These are phyloP conservation scores for Myxozyma geophila DNA, from an alignment of 805 yeast species.

Conservation along the genomic window DNA sequence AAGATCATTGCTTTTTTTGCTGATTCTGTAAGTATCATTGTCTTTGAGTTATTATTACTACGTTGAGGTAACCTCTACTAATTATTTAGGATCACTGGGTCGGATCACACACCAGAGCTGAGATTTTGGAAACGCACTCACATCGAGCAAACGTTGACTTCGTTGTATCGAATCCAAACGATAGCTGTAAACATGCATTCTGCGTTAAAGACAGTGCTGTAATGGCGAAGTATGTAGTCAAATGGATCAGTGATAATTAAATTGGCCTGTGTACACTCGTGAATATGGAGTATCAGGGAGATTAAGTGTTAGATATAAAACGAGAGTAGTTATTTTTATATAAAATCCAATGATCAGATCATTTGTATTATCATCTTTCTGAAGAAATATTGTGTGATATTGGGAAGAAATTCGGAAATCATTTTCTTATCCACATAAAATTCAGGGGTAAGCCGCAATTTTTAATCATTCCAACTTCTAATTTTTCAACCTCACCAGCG, in stretches of 20 bases:
- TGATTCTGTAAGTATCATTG: slow-evolving; percentile 11
- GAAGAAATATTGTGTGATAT: too few species aligned
- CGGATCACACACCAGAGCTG: slow-evolving; percentile 54
- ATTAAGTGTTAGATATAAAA: background rate
- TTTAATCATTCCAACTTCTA: too few species aligned
- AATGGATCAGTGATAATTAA: slow-evolving; percentile 18
- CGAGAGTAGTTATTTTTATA: too few species aligned
- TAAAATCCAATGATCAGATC: too few species aligned
- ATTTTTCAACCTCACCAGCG: too few species aligned
- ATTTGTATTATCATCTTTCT: too few species aligned
- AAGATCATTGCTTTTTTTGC: slow-evolving; percentile 28
- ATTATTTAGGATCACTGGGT: slow-evolving; percentile 74
- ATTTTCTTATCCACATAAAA: too few species aligned
- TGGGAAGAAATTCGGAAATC: too few species aligned
- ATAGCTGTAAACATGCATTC: slow-evolving; percentile 60
- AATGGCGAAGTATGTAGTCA: slow-evolving; percentile 48
- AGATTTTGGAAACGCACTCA: slow-evolving; percentile 49
- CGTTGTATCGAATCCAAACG: slow-evolving; percentile 46
- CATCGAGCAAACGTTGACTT: slow-evolving; percentile 43
- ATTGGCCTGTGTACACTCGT: too few species aligned
- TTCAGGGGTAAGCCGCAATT: too few species aligned
- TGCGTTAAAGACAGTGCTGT: slow-evolving; percentile 58
- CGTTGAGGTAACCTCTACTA: background rate
- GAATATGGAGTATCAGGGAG: background rate
- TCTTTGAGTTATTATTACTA: background rate